Conservation (phyloP, 352 stramenopile species). For the Globisporangium yorkense region DNA sequence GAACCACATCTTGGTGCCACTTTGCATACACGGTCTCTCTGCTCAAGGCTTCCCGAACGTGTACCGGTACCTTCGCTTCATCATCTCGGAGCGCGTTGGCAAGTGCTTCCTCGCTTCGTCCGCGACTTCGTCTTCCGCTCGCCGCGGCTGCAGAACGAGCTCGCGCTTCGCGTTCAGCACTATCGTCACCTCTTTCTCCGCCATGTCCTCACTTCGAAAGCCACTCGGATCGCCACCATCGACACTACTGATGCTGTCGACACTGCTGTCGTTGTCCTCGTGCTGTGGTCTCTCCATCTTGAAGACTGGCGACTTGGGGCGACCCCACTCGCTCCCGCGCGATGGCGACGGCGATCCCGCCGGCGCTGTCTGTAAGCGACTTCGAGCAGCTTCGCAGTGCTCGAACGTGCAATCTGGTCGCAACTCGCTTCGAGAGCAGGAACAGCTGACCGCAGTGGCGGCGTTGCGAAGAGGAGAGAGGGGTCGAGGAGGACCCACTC, state of each 20-base stretch:
- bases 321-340: too few relatives aligned
- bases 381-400: constrained; percentile 7
- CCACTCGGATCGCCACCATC: background rate
- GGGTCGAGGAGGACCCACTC: background rate
- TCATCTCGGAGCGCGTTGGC: constrained; percentile 44
- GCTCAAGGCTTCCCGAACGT: constrained; percentile 20
- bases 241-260: background rate
- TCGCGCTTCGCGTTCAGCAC: constrained; percentile 44
- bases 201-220: background rate
- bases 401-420: background rate
- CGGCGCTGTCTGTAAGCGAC: background rate
- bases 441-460: background rate
- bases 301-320: constrained; percentile 6
- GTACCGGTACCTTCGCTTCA: constrained; percentile 45
- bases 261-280: background rate
- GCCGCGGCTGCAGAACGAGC: constrained; percentile 24
- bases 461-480: background rate
- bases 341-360: background rate
- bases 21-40: background rate
- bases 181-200: constrained; percentile 33
- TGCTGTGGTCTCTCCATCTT: constrained; percentile 5
- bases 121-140: constrained; percentile 18
- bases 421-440: constrained; percentile 9
- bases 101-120: constrained; percentile 11
- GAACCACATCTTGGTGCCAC: background rate